A percentile compares a stretch with the other conserved stretches of the same genome.
These are phyloP conservation scores for Fusarium metavorans DNA, from an alignment of 2,329 filamentous ascomycete genomes.

Conservation along the genomic window DNA sequence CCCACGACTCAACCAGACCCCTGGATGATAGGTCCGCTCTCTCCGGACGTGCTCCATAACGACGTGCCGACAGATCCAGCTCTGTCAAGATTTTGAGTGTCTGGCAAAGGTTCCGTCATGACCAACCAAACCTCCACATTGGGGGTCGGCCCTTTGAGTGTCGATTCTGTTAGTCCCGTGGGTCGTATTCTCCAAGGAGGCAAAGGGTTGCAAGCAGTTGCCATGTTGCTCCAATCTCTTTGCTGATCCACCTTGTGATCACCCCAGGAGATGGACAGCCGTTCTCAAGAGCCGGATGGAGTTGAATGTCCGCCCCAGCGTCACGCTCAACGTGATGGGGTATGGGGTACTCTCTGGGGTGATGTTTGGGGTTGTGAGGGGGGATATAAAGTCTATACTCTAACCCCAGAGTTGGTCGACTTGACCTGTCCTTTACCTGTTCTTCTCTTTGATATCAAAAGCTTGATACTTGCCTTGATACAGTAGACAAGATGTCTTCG, in stretches of 20 bases:
- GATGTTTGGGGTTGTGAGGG: background rate
- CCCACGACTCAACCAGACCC: slow-evolving; percentile 23
- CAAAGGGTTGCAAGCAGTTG: slow-evolving; percentile 4
- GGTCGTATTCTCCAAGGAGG: slow-evolving; percentile 22
- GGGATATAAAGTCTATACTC: slow-evolving; percentile 24
- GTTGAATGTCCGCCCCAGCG: slow-evolving; percentile 17
- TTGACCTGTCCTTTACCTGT: background rate
- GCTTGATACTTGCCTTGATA: background rate
- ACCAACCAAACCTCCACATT: slow-evolving; percentile 27
- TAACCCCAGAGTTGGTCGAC: slow-evolving; percentile 6
- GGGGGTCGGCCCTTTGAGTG: slow-evolving; percentile 18
- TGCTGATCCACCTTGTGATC: slow-evolving; percentile 19
- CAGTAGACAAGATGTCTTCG: slow-evolving; percentile 34
- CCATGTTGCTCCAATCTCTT: slow-evolving; percentile 11
- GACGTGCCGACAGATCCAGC: slow-evolving; percentile 40
- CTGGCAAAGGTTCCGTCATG: slow-evolving; percentile 27
- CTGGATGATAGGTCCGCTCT: slow-evolving; percentile 24
- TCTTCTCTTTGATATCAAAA: background rate
- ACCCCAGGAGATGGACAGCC: slow-evolving; percentile 6
- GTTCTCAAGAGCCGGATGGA: slow-evolving; percentile 12
- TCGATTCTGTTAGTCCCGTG: slow-evolving; percentile 31
- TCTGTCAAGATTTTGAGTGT: slow-evolving; percentile 6
- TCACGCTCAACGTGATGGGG: slow-evolving; percentile 24
- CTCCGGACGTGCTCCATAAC: slow-evolving; percentile 12
- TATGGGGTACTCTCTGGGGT: slow-evolving; percentile 24